Conservation (phyloP, 1,139 yeast species). For the Pneumocystis murina region DNA sequence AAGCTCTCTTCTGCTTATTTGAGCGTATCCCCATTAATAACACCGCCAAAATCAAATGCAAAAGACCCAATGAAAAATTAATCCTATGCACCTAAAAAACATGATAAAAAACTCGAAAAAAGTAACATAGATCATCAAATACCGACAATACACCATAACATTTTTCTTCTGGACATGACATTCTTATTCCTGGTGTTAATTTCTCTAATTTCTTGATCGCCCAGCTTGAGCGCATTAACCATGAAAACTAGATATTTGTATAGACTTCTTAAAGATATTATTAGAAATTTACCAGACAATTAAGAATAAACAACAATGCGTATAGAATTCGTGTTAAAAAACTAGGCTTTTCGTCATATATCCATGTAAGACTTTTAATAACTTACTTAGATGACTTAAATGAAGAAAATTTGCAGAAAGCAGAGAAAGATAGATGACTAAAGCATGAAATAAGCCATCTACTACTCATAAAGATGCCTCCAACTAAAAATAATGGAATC, state of each 20-base stretch:
- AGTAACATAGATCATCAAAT: neutral
- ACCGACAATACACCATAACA: conserved; percentile 86
- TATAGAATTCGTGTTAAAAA: conserved; percentile 69
- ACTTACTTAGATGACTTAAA: neutral
- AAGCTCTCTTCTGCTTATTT: conserved; percentile 64
- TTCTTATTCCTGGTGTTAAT: conserved; percentile 49
- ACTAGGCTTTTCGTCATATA: conserved; percentile 28
- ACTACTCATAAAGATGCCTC: neutral
- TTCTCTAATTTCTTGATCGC: conserved; percentile 61
- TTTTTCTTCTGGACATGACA: conserved; percentile 61
- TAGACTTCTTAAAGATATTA: neutral
- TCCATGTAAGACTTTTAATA: neutral
- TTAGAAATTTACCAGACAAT: conserved; percentile 35
- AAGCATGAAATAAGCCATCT: neutral
- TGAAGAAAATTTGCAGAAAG: neutral
- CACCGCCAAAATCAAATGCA: conserved; percentile 60
- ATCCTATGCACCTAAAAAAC: conserved; percentile 44
- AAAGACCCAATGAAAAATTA: conserved; percentile 70
- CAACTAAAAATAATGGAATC: neutral
- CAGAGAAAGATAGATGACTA: neutral
- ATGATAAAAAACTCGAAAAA: neutral
- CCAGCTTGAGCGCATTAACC: conserved; percentile 81
- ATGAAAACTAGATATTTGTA: conserved; percentile 35
- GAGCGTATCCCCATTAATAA: conserved; percentile 61
- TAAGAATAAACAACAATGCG: conserved; percentile 61